Evolutionary conservation across 805 yeast species (phyloP).

Genomic region (Metschnikowia dekortorum): DNA sequence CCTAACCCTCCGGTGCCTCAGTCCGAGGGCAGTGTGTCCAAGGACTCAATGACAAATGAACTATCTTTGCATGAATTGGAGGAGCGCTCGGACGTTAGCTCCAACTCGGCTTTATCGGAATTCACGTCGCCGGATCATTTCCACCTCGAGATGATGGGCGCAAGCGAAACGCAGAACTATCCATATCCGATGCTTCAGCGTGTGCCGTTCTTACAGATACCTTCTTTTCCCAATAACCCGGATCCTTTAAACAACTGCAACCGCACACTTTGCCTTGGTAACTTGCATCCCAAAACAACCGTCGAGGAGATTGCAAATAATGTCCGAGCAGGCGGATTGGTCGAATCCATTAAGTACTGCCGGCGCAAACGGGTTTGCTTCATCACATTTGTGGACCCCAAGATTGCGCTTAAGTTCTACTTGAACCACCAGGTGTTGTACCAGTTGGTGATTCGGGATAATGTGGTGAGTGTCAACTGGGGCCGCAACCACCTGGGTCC

Average conservation of each 20-base stretch:
- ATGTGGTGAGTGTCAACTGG: constrained; percentile 66
- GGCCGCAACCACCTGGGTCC: constrained; percentile 64
- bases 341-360: constrained; percentile 53
- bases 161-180: background rate
- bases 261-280: constrained; percentile 67
- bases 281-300: constrained; percentile 58
- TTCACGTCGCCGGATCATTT: background rate
- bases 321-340: constrained; percentile 69
- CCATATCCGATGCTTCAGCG: background rate
- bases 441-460: constrained; percentile 58
- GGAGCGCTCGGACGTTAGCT: background rate
- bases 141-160: background rate
- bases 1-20: constrained; percentile 8
- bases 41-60: background rate
- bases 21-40: background rate
- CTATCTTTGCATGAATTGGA: background rate
- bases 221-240: constrained; percentile 17
- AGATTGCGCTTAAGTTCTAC: constrained; percentile 63
- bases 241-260: constrained; percentile 42
- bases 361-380: constrained; percentile 59
- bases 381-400: constrained; percentile 61
- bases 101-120: background rate
- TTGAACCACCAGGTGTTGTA: constrained; percentile 53
- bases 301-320: constrained; percentile 73
- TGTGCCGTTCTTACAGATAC: background rate